These are phyloP conservation scores for Lepidium sativum DNA, from an alignment of 345 rosid species.

Conservation along the genomic window DNA sequence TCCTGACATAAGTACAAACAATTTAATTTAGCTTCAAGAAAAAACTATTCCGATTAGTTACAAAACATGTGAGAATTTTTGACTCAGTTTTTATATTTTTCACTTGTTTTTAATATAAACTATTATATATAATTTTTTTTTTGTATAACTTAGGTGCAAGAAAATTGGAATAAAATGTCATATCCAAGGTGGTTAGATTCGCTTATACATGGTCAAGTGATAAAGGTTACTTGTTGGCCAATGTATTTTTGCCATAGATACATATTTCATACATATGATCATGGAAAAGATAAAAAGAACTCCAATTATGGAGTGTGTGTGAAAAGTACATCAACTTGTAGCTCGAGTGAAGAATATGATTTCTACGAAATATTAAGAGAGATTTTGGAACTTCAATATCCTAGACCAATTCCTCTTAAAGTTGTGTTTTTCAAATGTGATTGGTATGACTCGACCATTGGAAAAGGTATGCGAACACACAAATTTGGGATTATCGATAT, in stretches of 20 bases:
- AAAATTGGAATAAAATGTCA: neutral
- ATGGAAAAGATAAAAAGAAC: too few species aligned
- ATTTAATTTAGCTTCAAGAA: neutral
- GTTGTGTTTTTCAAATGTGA: neutral
- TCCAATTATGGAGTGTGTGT: neutral
- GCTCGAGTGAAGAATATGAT: neutral
- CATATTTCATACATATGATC: neutral
- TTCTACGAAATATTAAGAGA: neutral
- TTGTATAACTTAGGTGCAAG: neutral
- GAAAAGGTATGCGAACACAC: neutral
- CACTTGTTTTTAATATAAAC: neutral
- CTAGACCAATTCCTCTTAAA: neutral
- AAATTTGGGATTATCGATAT: too few species aligned
- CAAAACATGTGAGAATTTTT: neutral
- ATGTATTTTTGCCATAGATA: neutral
- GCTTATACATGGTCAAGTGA: neutral
- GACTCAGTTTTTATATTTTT: neutral
- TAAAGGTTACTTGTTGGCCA: neutral
- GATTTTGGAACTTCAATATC: neutral
- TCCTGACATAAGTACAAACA: neutral
- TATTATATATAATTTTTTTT: neutral
- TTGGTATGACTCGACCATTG: neutral
- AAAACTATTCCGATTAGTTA: neutral
- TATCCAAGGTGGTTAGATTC: neutral
- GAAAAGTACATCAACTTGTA: neutral